These are phyloP conservation scores for Tirmania nivea DNA, from an alignment of 495 filamentous ascomycete genomes.

Conservation along the genomic window DNA sequence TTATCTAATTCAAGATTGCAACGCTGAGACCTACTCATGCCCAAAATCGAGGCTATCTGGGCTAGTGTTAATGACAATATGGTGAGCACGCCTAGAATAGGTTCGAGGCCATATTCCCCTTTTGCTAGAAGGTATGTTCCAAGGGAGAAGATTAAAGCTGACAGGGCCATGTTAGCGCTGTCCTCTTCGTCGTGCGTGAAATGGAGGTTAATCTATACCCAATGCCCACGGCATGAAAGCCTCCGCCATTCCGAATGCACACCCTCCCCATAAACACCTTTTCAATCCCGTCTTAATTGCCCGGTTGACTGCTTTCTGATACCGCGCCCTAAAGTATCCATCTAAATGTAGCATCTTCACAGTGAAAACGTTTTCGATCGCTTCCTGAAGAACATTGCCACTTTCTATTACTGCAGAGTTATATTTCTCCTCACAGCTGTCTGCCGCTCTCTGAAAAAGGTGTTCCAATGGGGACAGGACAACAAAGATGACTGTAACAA, in stretches of 20 bases:
- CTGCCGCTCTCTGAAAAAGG: conserved; percentile 36
- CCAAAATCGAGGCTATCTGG: too few relatives aligned
- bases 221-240: conserved; percentile 46
- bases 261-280: conserved; percentile 40
- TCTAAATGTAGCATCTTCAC: conserved; percentile 64
- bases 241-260: conserved; percentile 57
- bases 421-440: conserved; percentile 46
- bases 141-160: too few relatives aligned
- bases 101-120: too few relatives aligned
- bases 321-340: conserved; percentile 46
- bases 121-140: too few relatives aligned
- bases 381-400: conserved; percentile 47
- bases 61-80: too few relatives aligned
- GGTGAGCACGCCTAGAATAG: too few relatives aligned
- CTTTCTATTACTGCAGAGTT: conserved; percentile 36
- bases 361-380: conserved; percentile 60
- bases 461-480: conserved; percentile 47
- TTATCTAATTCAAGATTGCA: too few relatives aligned
- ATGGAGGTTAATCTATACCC: conserved; percentile 20
- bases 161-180: too few relatives aligned
- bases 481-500: conserved; percentile 28
- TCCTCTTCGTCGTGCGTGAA: too few relatives aligned
- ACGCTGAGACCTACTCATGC: too few relatives aligned
- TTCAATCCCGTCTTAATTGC: conserved; percentile 35
- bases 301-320: conserved; percentile 27